Evolutionary conservation across 208 protist species (phyloP), one percentile per base, ranked within the genome.

Genomic region (Trypanosoma lewisi): DNA sequence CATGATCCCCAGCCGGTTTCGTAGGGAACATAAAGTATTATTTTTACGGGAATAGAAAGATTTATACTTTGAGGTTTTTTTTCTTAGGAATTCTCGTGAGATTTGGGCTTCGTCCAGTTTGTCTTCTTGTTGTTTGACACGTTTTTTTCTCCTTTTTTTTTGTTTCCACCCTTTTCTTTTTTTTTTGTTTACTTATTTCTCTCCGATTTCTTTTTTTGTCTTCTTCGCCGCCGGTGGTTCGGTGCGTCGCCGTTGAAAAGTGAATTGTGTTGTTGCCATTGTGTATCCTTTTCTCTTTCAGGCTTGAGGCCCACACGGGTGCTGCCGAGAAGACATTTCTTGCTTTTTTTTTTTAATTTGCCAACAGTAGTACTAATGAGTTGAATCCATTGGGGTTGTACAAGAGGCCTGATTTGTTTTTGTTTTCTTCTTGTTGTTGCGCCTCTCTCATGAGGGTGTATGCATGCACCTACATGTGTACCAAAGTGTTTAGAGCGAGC

Each of bases 161-260:
- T 21, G 30, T 53, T 56, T 54, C n/a, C 55, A 49, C 58, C 21
- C 65, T n/a, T 1, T 65, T 63, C 23, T 34, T 37, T 61, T 50
- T 44, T 59, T 28, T 39, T 39, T 11, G 7, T 5, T 71, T 58
- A 17, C 30, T 53, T 25, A 25, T 61, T 37, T 53, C 14, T 31
- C 56, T 54, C 14, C 47, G 50, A 50, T 67, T 76, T 57, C 45
- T 65, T 65, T 8, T 45, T 54, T 45, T 6, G 53, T 52, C 48
- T 55, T 66, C 36, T 67, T 59, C 62, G 62, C 62, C 42, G 23
- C 28, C 19, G 48, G 62, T 59, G 62, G 62, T 28, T 67, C 62
- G 62, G 62, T 67, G 62, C 62, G 1, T 67, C 62, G 62, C 52
- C 23, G 17, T 66, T 36, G 39, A 36, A 55, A 23, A 48, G 47